These are phyloP conservation scores for Bipolaris bicolor DNA, from an alignment of 2,329 filamentous ascomycete species.

Conservation along the genomic window DNA sequence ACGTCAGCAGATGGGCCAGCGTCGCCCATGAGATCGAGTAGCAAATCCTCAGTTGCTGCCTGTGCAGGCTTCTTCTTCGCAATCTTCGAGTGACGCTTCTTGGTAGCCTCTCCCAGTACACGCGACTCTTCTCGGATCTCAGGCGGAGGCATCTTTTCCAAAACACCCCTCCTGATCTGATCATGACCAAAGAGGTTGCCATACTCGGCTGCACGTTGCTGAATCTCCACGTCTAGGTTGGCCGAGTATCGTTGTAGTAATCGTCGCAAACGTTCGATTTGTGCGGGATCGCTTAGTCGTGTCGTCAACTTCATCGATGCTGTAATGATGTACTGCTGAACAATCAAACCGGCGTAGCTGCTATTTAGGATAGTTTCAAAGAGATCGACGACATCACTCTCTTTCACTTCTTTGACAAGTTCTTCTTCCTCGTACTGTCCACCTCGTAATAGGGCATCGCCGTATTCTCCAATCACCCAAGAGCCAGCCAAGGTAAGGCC, in stretches of 20 bases:
- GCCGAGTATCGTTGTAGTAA: constrained; percentile 79
- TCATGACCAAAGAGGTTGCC: constrained; percentile 92
- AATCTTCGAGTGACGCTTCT: constrained; percentile 59
- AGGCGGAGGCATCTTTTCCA: constrained; percentile 97
- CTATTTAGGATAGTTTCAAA: constrained; percentile 92
- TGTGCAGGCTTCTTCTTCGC: constrained; percentile 74
- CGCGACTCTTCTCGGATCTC: constrained; percentile 96
- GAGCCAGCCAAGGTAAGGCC: constrained; percentile 90
- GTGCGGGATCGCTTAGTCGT: constrained; percentile 79
- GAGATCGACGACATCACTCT: constrained; percentile 90
- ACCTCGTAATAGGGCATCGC: constrained; percentile 84
- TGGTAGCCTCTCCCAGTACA: constrained; percentile 79
- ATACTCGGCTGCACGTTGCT: constrained; percentile 95
- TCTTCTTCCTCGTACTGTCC: constrained; percentile 96
- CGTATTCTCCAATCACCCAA: constrained; percentile 98
- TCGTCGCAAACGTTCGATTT: constrained; percentile 82
- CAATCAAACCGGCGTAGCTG: constrained; percentile 87
- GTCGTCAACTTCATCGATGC: constrained; percentile 94
- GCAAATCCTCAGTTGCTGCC: constrained; percentile 86
- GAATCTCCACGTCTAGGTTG: constrained; percentile 92
- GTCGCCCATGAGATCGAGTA: constrained; percentile 91
- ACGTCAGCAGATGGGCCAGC: constrained; percentile 63
- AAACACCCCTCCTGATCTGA: constrained; percentile 81
- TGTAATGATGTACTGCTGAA: constrained; percentile 95
- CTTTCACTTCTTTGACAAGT: constrained; percentile 79